A percentile compares a stretch with the other conserved stretches of the same genome.
phyloP scores from a whole-genome alignment of 116 monocot genomes.

The Posidonia oceanica region DNA sequence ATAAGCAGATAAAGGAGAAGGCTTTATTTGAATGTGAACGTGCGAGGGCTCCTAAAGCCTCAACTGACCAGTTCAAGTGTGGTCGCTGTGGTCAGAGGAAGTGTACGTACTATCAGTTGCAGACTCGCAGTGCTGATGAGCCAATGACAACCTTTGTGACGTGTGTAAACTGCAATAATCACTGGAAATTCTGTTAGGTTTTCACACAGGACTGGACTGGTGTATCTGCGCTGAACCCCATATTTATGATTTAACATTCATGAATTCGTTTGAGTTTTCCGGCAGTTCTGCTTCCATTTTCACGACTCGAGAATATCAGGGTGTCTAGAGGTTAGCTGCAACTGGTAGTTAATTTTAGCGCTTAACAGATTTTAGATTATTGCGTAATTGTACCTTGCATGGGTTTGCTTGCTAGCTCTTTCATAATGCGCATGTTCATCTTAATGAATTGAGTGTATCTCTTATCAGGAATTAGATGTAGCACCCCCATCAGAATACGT shows the following conservation, averaged over 20 bases:
- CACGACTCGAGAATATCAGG: background rate
- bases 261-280: background rate
- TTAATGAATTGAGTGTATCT: too few relatives aligned
- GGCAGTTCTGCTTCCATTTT: background rate
- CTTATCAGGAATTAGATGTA: too few relatives aligned
- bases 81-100: conserved; percentile 85
- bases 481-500: too few relatives aligned
- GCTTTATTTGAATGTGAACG: conserved; percentile 75
- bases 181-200: conserved; percentile 61
- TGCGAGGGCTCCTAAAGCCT: conserved; percentile 48
- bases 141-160: conserved; percentile 83
- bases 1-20: conserved; percentile 77
- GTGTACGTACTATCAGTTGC: conserved; percentile 82
- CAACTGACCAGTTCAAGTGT: conserved; percentile 90
- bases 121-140: conserved; percentile 81
- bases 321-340: background rate
- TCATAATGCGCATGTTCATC: too few relatives aligned
- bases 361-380: too few relatives aligned
- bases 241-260: conserved; percentile 1
- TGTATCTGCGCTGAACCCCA: background rate
- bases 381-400: too few relatives aligned
- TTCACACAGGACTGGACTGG: background rate
- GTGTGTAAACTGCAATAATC: conserved; percentile 75
- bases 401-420: too few relatives aligned
- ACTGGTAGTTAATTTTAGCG: too few relatives aligned